These are phyloP conservation scores for Lojkania enalia DNA, from an alignment of 2,329 filamentous ascomycete genomes.

Conservation along the genomic window DNA sequence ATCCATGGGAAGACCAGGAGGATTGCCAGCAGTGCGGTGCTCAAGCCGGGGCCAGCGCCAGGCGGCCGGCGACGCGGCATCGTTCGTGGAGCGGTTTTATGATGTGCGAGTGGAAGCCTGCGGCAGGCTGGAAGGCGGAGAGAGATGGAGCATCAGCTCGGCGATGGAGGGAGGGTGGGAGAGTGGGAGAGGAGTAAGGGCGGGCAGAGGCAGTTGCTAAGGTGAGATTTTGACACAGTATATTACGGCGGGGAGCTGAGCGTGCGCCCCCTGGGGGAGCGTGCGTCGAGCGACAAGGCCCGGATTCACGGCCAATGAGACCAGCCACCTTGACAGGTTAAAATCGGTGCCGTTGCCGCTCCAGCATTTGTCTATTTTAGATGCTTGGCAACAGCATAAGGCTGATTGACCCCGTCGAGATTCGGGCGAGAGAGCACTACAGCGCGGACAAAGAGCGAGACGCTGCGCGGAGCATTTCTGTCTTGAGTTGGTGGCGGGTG, in stretches of 20 bases:
- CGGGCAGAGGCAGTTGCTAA: conserved; percentile 10
- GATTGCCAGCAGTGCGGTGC: conserved; percentile 36
- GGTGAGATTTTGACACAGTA: conserved; percentile 22
- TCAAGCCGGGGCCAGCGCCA: conserved; percentile 43
- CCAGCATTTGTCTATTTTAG: conserved; percentile 21
- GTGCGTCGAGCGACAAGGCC: background rate
- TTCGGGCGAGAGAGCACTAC: background rate
- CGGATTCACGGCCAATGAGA: background rate
- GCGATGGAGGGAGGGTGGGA: conserved; percentile 16
- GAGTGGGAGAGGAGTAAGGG: conserved; percentile 6
- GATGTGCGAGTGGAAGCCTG: conserved; percentile 29
- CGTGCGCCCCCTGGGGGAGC: conserved; percentile 14
- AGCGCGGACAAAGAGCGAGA: background rate
- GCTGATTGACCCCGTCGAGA: conserved; percentile 2
- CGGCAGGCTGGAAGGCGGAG: conserved; percentile 30
- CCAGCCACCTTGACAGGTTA: background rate
- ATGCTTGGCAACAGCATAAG: conserved; percentile 3
- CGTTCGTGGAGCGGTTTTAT: conserved; percentile 23
- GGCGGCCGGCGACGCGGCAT: conserved; percentile 48
- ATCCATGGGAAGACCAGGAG: conserved; percentile 41
- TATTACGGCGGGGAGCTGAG: conserved; percentile 29
- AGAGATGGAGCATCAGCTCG: conserved; percentile 39
- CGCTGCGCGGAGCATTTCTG: background rate
- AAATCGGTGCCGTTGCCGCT: background rate
- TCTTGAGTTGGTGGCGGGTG: background rate